Evolutionary conservation across 2,329 filamentous ascomycete genomes (phyloP).

Genomic region (Fusarium siculi): DNA sequence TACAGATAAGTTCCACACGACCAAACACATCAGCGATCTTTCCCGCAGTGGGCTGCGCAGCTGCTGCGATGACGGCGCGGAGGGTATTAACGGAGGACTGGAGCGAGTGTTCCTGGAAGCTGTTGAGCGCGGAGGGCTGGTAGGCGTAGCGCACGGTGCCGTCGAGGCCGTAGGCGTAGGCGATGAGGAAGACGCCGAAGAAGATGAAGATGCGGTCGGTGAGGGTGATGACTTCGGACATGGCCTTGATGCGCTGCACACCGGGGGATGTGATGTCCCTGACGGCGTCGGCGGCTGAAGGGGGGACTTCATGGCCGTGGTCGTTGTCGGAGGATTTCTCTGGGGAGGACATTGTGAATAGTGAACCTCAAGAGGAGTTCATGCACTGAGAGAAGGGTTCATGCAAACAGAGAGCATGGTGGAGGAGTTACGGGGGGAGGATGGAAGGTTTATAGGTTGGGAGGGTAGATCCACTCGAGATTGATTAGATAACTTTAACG

Average conservation of each 20-base stretch:
- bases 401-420: background rate
- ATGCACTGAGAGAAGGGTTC: background rate
- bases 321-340: constrained; percentile 15
- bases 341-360: constrained; percentile 9
- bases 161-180: constrained; percentile 72
- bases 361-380: background rate
- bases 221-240: constrained; percentile 62
- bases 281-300: constrained; percentile 41
- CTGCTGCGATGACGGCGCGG: constrained; percentile 68
- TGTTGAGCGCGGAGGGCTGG: constrained; percentile 65
- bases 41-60: constrained; percentile 66
- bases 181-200: constrained; percentile 68
- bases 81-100: constrained; percentile 68
- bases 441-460: background rate
- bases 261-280: constrained; percentile 58
- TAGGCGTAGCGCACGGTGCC: constrained; percentile 66
- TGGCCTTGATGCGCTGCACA: constrained; percentile 68
- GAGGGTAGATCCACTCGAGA: constrained; percentile 10
- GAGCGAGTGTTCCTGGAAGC: constrained; percentile 63
- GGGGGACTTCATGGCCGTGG: constrained; percentile 1
- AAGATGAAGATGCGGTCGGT: constrained; percentile 68
- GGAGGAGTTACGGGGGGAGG: background rate
- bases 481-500: constrained; percentile 35
- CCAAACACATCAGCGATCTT: constrained; percentile 74
- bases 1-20: constrained; percentile 64